Conservation (phyloP, 2,329 filamentous ascomycete species). For the Eutypa lata region DNA sequence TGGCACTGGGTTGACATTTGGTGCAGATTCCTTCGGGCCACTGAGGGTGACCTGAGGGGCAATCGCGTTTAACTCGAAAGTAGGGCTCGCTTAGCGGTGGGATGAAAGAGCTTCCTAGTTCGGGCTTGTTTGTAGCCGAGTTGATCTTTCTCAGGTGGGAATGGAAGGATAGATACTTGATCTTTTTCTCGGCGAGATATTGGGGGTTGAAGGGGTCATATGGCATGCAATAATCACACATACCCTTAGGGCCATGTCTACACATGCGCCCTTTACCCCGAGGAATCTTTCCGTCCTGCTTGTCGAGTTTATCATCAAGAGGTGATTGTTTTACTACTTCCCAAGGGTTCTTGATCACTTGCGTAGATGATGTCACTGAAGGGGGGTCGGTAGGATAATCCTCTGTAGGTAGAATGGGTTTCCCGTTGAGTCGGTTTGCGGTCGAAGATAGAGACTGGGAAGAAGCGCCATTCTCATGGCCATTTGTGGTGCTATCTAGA, state of each 20-base stretch:
- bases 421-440: slow-evolving; percentile 73
- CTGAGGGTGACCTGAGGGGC: slow-evolving; percentile 85
- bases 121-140: slow-evolving; percentile 91
- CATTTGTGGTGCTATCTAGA: slow-evolving; percentile 36
- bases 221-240: slow-evolving; percentile 99
- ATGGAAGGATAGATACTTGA: slow-evolving; percentile 97
- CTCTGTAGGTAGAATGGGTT: slow-evolving; percentile 67
- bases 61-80: slow-evolving; percentile 83
- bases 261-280: slow-evolving; percentile 58
- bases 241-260: slow-evolving; percentile 91
- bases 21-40: slow-evolving; percentile 98
- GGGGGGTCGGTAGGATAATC: slow-evolving; percentile 61
- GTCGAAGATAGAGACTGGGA: slow-evolving; percentile 37
- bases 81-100: slow-evolving; percentile 91
- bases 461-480: slow-evolving; percentile 34
- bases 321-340: slow-evolving; percentile 85
- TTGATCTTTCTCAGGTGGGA: slow-evolving; percentile 93
- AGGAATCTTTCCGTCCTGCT: slow-evolving; percentile 67
- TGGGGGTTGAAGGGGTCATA: slow-evolving; percentile 88
- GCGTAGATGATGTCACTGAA: slow-evolving; percentile 51
- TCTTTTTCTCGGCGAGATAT: slow-evolving; percentile 92
- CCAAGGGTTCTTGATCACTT: slow-evolving; percentile 83
- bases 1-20: slow-evolving; percentile 96
- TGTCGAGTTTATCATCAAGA: slow-evolving; percentile 84
- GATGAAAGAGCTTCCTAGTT: slow-evolving; percentile 91